Evolutionary conservation across 202 grass and related monocot genomes (phyloP), one percentile per base, ranked within the genome.

Genomic region (Saccharum hybrid): DNA sequence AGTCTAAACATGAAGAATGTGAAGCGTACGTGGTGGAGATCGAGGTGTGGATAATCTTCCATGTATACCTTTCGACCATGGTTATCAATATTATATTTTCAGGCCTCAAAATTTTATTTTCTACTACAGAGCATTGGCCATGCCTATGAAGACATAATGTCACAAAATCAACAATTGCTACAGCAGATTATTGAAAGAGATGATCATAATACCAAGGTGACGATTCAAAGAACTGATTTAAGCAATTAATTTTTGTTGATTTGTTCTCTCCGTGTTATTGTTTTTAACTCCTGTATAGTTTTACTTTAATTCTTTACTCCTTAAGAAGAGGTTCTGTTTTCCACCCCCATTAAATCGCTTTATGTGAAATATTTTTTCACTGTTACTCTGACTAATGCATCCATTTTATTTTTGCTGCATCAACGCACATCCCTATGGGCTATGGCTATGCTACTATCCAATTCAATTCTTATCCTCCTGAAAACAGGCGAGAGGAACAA

Each of bases 161-260:
- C 91, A 42, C 91, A 94, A 78, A 97, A 97, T 81, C 94, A 97
- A 85, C 94, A 94, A 68, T 86, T 97, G 30, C 51, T 97, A 62
- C 91, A 97, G 41, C 94, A 97, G 86, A 94, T 97, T 63, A 90
- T 83, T 49, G 94, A 97, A 76, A 94, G 94, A 92, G 94, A 97
- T 88, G 91, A 97, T 88, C 83, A 97, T 76, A 97, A 97, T 80
- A 92, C 87, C 15, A 97, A 97, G 91, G 94, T 97, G 49, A 66
- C 76, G 51, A 28, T 69, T 80, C 13, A 31, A 31, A 72, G 31
- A n/a, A 74, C 21, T 77, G 10, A 26, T 82, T 72, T 75, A 56
- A 75, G 52, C 52, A 80, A 39, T 74, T 60, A 64, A 33, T 63
- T 80, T 7, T 3, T 67, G 21, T 68, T 41, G 21, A 74, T 79